Conservation (phyloP, 2,329 filamentous ascomycete genomes). For the Simplicillium aogashimaense region DNA sequence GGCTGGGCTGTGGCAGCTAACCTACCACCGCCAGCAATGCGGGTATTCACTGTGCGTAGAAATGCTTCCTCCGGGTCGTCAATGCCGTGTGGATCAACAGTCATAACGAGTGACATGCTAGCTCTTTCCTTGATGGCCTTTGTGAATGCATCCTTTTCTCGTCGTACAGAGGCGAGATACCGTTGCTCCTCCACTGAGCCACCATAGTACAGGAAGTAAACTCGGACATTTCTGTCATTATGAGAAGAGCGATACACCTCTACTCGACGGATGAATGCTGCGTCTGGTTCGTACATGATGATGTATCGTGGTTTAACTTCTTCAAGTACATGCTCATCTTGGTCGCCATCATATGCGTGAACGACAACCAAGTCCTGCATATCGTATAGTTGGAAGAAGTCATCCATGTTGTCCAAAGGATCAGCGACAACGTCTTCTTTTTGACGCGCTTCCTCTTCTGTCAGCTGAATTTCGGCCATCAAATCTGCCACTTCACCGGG, state of each 20-base stretch:
- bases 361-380: conserved; percentile 83
- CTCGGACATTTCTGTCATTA: conserved; percentile 75
- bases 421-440: conserved; percentile 69
- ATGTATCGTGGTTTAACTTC: conserved; percentile 90
- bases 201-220: conserved; percentile 96
- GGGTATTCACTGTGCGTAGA: conserved; percentile 88
- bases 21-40: conserved; percentile 87
- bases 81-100: conserved; percentile 55
- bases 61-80: conserved; percentile 87
- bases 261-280: conserved; percentile 85
- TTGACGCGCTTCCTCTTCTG: conserved; percentile 62
- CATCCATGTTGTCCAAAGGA: conserved; percentile 81
- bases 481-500: conserved; percentile 73
- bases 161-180: conserved; percentile 79
- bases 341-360: conserved; percentile 89
- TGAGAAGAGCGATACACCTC: conserved; percentile 96
- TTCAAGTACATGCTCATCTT: conserved; percentile 93
- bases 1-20: conserved; percentile 76
- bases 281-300: conserved; percentile 97
- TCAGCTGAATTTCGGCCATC: conserved; percentile 75
- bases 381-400: conserved; percentile 84
- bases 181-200: conserved; percentile 92
- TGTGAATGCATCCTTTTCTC: conserved; percentile 94
- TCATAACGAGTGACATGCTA: conserved; percentile 83
- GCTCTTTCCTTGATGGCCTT: conserved; percentile 90